Evolutionary conservation across 768 basidiomycete genomes (phyloP), one percentile per base, ranked within the genome.

Genomic region (Naganishia friedmannii): DNA sequence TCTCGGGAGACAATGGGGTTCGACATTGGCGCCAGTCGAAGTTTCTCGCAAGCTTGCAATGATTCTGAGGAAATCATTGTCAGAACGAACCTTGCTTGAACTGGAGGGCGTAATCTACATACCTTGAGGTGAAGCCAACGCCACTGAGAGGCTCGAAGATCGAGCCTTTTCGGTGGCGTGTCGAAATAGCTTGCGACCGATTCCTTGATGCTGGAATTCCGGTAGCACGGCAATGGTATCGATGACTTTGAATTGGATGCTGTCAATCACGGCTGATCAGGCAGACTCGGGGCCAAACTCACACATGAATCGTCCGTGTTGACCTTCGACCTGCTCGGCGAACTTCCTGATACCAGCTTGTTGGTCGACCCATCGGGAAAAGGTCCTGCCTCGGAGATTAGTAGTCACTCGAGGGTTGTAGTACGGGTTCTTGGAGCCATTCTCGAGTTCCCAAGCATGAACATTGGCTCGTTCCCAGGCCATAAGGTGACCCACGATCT

Each of bases 101-200:
- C 17, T 19, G 8, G 23, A 55, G n/a, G 12, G 55, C 55, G 28
- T 32, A 7, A 8, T 19, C 34, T 21, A 63, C 60, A 26, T 21
- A 63, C 60, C 60, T 42, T 39, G 60, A 26, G 60, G 60, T 0
- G 60, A n/a, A 29, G 21, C 60, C 60, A 63, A 26, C 7, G 37
- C 60, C 21, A 63, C 23, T 1, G 60, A 6, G 6, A 63, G 42
- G 26, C 21, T 29, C 42, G 26, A 45, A 1, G 8, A 15, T 34
- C 28, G 57, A 42, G 57, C 57, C n/a, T 13, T 31, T 17, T 34
- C 60, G 60, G 26, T 55, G 32, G 60, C 60, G 23, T 26, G 7
- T n/a, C 46, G n/a, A 26, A 63, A 21, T 5, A 63, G 60, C 60
- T 42, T 46, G 60, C 60, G 60, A 42, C 60, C 60, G 60, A 63